Percentiles rank a stretch among this genome's conserved stretches.
Evolutionary conservation across 768 basidiomycete genomes (phyloP).

Genomic region (Leucogyrophana mollusca): DNA sequence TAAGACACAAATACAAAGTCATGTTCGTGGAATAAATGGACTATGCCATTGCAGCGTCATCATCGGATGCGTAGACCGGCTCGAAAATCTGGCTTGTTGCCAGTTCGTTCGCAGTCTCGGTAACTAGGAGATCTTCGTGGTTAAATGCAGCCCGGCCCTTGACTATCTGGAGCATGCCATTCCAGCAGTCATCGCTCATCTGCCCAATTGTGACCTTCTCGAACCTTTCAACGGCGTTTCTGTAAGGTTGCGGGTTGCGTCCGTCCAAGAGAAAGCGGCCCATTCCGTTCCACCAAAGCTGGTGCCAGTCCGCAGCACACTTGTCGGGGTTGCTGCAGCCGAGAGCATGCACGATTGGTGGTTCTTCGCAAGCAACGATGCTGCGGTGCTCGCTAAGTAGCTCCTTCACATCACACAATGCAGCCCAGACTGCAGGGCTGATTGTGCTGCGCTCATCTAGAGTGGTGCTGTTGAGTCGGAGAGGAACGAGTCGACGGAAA

Average conservation of each 20-base stretch:
- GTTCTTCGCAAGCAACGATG: constrained; percentile 9
- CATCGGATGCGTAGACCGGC: too few relatives aligned
- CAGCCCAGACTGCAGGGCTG: not conserved
- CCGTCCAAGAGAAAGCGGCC: constrained; percentile 18
- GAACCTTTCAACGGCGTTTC: constrained; percentile 13
- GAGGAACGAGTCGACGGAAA: not conserved
- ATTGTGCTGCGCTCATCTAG: not conserved
- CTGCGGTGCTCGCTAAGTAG: constrained; percentile 1
- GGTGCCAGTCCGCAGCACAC: constrained; percentile 19
- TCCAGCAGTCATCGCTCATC: constrained; percentile 9
- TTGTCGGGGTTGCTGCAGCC: constrained; percentile 4
- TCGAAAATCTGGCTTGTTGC: too few relatives aligned
- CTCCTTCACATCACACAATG: not conserved
- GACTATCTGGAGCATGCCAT: constrained; percentile 3
- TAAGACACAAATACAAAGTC: too few relatives aligned
- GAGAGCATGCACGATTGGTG: not conserved
- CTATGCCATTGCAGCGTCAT: too few relatives aligned
- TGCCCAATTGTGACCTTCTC: constrained; percentile 13
- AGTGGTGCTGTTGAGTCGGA: not conserved
- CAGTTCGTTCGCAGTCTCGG: not conserved
- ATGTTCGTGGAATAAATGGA: too few relatives aligned
- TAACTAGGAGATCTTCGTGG: constrained; percentile 1
- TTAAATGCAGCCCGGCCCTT: not conserved
- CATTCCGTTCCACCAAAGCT: constrained; percentile 21
- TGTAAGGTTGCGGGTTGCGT: constrained; percentile 11